Conservation (phyloP, 768 basidiomycete genomes). For the Guyanaporus albipodus region DNA sequence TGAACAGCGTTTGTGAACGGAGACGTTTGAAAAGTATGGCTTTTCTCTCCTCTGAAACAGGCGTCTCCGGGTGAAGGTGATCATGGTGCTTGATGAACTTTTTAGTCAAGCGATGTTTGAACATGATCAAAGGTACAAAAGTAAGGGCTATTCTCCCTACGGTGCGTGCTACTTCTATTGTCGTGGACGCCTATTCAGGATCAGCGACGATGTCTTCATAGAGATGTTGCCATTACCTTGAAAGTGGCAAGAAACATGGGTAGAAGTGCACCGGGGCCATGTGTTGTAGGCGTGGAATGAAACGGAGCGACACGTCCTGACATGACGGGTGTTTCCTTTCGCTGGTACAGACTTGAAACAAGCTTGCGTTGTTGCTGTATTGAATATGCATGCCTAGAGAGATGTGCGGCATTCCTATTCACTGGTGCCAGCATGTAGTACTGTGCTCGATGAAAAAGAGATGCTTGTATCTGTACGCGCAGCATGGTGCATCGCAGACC, state of each 20-base stretch:
- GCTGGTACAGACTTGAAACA: conserved; percentile 3
- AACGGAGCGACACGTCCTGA: conserved; percentile 26
- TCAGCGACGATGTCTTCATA: background rate
- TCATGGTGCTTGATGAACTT: conserved; percentile 46
- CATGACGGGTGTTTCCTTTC: conserved; percentile 1
- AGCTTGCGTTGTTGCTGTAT: conserved; percentile 1
- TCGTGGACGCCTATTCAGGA: conserved; percentile 60
- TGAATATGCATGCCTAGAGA: conserved; percentile 1
- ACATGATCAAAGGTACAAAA: conserved; percentile 63
- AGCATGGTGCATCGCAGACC: conserved; percentile 62
- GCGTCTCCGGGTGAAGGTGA: conserved; percentile 36
- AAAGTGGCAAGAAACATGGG: conserved; percentile 57
- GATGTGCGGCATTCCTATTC: background rate
- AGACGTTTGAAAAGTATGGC: conserved; percentile 45
- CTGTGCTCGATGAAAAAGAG: background rate
- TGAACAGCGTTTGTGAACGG: conserved; percentile 44
- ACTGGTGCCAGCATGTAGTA: background rate
- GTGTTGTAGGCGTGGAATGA: conserved; percentile 37
- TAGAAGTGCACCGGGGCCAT: conserved; percentile 33
- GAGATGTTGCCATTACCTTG: conserved; percentile 42
- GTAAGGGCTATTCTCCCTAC: conserved; percentile 70
- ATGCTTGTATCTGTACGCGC: conserved; percentile 30
- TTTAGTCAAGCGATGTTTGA: conserved; percentile 53
- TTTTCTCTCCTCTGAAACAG: conserved; percentile 51
- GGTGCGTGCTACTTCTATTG: conserved; percentile 66